Conservation (phyloP, 305 asterid species). For the Coffea humblotiana region DNA sequence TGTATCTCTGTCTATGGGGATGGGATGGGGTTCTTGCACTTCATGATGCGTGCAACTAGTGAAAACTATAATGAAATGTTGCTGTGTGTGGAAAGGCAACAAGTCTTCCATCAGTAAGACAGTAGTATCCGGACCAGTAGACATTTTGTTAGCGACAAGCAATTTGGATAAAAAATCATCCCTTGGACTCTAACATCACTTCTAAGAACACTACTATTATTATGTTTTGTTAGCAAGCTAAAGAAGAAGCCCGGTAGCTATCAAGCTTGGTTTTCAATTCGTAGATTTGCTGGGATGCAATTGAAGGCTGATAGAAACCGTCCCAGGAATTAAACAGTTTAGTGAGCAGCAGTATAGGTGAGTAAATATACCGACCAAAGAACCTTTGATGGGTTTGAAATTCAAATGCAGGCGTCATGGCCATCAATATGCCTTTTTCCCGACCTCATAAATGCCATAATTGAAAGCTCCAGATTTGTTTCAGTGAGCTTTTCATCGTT, state of each 20-base stretch:
- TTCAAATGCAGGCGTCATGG: slow-evolving; percentile 52
- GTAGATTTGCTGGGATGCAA: not conserved
- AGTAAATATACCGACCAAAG: slow-evolving; percentile 10
- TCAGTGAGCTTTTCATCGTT: slow-evolving; percentile 69
- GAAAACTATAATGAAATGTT: slow-evolving; percentile 4
- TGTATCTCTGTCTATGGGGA: not conserved
- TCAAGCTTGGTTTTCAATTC: not conserved
- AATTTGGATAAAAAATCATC: not conserved
- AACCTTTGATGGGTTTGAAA: slow-evolving; percentile 39
- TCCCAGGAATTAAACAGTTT: not conserved
- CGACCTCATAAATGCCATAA: slow-evolving; percentile 75
- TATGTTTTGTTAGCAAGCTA: not conserved
- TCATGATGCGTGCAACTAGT: not conserved
- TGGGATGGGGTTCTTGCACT: not conserved
- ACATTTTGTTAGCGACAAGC: not conserved
- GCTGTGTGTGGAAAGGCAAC: slow-evolving; percentile 10
- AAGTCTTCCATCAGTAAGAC: not conserved
- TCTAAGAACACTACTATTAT: not conserved
- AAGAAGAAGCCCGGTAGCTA: not conserved
- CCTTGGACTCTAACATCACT: not conserved
- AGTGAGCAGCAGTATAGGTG: too few species aligned
- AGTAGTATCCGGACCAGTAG: slow-evolving; percentile 10
- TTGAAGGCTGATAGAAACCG: not conserved
- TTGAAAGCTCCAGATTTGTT: slow-evolving; percentile 72
- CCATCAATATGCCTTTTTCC: slow-evolving; percentile 45